Conservation (phyloP, 2,329 filamentous ascomycete species). For the Celoporthe dispersa region DNA sequence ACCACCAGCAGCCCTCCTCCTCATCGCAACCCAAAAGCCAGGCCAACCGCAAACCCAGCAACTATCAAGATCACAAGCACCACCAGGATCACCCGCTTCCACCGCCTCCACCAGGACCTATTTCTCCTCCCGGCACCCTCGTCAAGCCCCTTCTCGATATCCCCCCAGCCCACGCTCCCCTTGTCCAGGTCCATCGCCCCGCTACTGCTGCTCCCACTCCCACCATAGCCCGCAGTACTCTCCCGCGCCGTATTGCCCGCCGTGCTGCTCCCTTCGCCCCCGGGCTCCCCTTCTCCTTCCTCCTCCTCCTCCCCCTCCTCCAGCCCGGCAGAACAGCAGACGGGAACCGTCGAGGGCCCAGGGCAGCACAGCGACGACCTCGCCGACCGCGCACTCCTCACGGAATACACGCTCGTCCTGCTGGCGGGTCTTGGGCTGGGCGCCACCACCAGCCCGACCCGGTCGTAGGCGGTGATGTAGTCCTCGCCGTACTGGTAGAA, state of each 20-base stretch:
- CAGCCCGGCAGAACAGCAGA: neutral
- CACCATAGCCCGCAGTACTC: neutral
- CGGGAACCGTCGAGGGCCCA: neutral
- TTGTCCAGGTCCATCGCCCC: neutral
- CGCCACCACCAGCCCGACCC: conserved; percentile 7
- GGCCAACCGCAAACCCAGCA: conserved; percentile 7
- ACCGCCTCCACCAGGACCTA: conserved; percentile 7
- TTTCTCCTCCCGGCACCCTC: neutral
- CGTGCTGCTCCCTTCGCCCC: neutral
- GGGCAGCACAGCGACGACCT: neutral
- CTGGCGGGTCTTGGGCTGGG: conserved; percentile 9
- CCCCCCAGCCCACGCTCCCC: neutral
- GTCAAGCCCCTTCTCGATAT: conserved; percentile 7
- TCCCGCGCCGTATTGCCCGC: neutral
- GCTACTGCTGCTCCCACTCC: neutral
- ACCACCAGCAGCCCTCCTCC: neutral
- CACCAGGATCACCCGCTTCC: neutral
- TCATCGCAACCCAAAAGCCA: neutral
- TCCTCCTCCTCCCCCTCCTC: neutral
- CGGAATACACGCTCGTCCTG: conserved; percentile 8
- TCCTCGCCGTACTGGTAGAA: conserved; percentile 30
- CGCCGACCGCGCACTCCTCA: neutral
- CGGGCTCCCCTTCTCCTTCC: neutral
- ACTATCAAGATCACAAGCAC: neutral
- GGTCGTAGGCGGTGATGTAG: conserved; percentile 27